Conservation (phyloP, 2,329 filamentous ascomycete genomes). For the Neopestalotiopsis clavispora region DNA sequence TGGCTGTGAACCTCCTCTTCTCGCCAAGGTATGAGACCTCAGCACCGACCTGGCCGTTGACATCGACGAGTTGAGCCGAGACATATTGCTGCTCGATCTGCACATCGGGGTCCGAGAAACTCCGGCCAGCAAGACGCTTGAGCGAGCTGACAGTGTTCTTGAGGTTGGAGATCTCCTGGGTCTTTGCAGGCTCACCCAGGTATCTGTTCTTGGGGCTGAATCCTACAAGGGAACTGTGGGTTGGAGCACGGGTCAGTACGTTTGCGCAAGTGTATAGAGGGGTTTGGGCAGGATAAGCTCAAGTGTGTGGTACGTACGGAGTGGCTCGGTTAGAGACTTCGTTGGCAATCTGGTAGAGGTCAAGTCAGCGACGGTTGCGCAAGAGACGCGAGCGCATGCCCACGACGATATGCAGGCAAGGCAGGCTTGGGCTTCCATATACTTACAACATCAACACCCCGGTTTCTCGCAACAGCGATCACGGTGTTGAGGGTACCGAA, state of each 20-base stretch:
- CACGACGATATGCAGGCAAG: slow-evolving; percentile 16
- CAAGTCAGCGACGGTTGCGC: slow-evolving; percentile 23
- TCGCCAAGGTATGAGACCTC: slow-evolving; percentile 93
- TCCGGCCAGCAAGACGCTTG: slow-evolving; percentile 89
- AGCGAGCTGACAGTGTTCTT: slow-evolving; percentile 97
- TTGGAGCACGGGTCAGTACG: slow-evolving; percentile 28
- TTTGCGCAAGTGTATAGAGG: slow-evolving; percentile 4
- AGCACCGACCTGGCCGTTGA: slow-evolving; percentile 92
- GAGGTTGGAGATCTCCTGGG: slow-evolving; percentile 98
- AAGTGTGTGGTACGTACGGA: slow-evolving; percentile 70
- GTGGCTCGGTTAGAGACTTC: slow-evolving; percentile 98
- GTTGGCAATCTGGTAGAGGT: slow-evolving; percentile 81
- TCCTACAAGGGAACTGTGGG: slow-evolving; percentile 81
- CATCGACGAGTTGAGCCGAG: slow-evolving; percentile 82
- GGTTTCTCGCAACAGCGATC: slow-evolving; percentile 96
- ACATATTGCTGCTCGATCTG: slow-evolving; percentile 91
- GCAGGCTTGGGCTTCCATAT: slow-evolving; percentile 26
- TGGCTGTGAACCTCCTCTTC: slow-evolving; percentile 94
- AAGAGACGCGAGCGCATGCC: slow-evolving; percentile 12
- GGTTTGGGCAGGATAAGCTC: not conserved
- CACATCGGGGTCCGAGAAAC: slow-evolving; percentile 87
- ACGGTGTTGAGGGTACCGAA: slow-evolving; percentile 97
- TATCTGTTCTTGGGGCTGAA: slow-evolving; percentile 95
- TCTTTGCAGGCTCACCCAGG: slow-evolving; percentile 94
- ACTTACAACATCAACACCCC: slow-evolving; percentile 98